Percentiles rank a stretch among this genome's conserved stretches.
phyloP scores from a whole-genome alignment of 495 filamentous ascomycete genomes.

The Opeltia flavorubescens region DNA sequence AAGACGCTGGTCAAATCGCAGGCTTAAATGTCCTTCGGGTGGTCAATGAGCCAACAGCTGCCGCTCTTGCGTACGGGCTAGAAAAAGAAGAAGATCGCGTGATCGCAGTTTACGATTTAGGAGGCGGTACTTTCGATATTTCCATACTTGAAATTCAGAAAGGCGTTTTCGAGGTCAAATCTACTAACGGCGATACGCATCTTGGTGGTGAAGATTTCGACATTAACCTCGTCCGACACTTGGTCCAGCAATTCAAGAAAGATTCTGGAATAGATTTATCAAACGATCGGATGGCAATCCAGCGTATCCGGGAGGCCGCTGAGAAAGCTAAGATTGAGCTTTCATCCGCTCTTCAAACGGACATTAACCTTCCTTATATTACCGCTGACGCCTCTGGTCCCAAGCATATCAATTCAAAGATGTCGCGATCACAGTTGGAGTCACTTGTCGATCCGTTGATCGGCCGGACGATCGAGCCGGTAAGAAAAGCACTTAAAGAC shows the following conservation, averaged over 20 bases:
- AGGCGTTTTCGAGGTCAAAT: constrained; percentile 97
- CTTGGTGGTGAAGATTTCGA: constrained; percentile 98
- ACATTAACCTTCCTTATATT: constrained; percentile 99
- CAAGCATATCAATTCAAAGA: constrained; percentile 94
- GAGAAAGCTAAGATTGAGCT: constrained; percentile 99
- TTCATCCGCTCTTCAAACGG: constrained; percentile 89
- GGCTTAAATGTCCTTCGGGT: constrained; percentile 94
- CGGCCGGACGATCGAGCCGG: constrained; percentile 72
- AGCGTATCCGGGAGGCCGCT: constrained; percentile 96
- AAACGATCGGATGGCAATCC: constrained; percentile 93
- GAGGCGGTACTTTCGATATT: constrained; percentile 98
- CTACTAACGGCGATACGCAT: constrained; percentile 96
- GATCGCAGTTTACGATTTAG: constrained; percentile 94
- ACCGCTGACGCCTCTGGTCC: constrained; percentile 87
- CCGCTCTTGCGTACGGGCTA: constrained; percentile 86
- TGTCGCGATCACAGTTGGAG: constrained; percentile 89
- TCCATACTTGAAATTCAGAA: constrained; percentile 95
- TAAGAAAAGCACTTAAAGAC: constrained; percentile 96
- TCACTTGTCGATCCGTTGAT: constrained; percentile 85
- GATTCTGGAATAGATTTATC: constrained; percentile 85
- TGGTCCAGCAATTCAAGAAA: constrained; percentile 93
- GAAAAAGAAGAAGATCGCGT: constrained; percentile 86
- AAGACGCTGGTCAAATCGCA: constrained; percentile 92
- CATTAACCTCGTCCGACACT: constrained; percentile 86
- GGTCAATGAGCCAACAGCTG: constrained; percentile 92